Percentiles rank a stretch among this genome's conserved stretches.
phyloP scores from a whole-genome alignment of 768 basidiomycete species.

The Lactarius sp. region DNA sequence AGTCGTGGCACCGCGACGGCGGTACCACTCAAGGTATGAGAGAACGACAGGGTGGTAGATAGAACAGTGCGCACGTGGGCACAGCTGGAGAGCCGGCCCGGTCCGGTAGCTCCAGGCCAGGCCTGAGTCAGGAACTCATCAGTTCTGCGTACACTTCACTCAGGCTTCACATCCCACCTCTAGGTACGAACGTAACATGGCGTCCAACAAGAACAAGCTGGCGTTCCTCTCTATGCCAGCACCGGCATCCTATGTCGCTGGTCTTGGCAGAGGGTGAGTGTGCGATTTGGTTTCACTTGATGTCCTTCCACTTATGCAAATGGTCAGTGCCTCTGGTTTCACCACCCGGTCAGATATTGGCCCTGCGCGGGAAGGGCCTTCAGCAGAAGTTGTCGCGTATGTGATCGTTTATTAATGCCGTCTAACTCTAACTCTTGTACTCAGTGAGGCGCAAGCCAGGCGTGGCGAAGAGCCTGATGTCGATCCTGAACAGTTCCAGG shows the following conservation, averaged over 20 bases:
- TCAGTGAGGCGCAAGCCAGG: constrained; percentile 80
- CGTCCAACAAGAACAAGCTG: constrained; percentile 66
- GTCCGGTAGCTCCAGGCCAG: no score
- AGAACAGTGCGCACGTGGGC: no score
- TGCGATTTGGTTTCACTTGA: constrained; percentile 17
- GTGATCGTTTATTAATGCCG: constrained; percentile 31
- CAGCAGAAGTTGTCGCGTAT: constrained; percentile 84
- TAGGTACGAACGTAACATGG: constrained; percentile 31
- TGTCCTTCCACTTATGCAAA: constrained; percentile 12
- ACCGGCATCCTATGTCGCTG: constrained; percentile 92
- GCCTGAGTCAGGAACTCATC: no score
- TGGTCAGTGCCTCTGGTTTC: constrained; percentile 83
- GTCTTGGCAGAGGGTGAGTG: constrained; percentile 87
- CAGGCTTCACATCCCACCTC: no score
- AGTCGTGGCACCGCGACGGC: no score
- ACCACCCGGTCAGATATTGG: constrained; percentile 99
- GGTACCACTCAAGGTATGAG: no score
- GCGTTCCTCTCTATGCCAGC: constrained; percentile 90
- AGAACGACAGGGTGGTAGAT: no score
- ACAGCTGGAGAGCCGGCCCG: no score
- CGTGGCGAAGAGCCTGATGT: constrained; percentile 86
- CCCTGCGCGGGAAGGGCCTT: constrained; percentile 92
- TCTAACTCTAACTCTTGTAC: constrained; percentile 10
- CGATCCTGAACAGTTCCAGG: constrained; percentile 89
- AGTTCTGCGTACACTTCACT: no score